phyloP scores from a whole-genome alignment of 306 rosid species.

The Cajanus cajan region DNA sequence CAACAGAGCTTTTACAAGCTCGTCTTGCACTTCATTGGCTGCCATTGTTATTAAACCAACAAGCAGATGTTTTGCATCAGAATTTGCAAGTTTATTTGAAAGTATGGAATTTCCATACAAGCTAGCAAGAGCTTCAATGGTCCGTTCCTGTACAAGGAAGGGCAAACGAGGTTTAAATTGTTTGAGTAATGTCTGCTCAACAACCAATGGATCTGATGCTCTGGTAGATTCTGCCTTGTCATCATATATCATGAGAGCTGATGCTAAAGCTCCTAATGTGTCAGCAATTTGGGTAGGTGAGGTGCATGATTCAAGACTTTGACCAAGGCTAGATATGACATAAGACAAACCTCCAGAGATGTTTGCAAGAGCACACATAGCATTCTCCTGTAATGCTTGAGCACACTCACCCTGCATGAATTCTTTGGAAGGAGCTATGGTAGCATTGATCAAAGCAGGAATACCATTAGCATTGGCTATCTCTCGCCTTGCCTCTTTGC shows the following conservation, averaged over 20 bases:
- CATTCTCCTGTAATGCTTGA: constrained; percentile 97
- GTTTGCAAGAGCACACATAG: constrained; percentile 98
- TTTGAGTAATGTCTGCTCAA: constrained; percentile 81
- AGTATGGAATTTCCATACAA: constrained; percentile 82
- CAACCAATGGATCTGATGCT: constrained; percentile 75
- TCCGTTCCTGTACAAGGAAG: constrained; percentile 94
- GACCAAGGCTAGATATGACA: constrained; percentile 96
- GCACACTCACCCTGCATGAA: constrained; percentile 98
- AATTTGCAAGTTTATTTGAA: constrained; percentile 67
- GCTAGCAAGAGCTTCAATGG: constrained; percentile 95
- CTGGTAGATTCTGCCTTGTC: constrained; percentile 76
- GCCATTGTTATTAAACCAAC: constrained; percentile 99
- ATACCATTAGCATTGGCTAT: constrained; percentile 87
- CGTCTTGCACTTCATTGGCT: constrained; percentile 84
- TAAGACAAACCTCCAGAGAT: constrained; percentile 97
- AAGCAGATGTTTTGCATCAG: constrained; percentile 89
- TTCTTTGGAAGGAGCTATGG: constrained; percentile 99
- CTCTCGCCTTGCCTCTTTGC: constrained; percentile 95
- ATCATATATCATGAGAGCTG: constrained; percentile 98
- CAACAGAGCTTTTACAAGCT: constrained; percentile 81
- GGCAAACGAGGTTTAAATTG: constrained; percentile 73
- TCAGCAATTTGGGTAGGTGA: constrained; percentile 88
- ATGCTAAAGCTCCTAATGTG: constrained; percentile 96
- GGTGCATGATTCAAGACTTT: constrained; percentile 96
- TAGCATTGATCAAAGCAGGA: constrained; percentile 93